Evolutionary conservation across 306 rosid species (phyloP), one percentile per base, ranked within the genome.

Genomic region (Aeschynomene evenia): DNA sequence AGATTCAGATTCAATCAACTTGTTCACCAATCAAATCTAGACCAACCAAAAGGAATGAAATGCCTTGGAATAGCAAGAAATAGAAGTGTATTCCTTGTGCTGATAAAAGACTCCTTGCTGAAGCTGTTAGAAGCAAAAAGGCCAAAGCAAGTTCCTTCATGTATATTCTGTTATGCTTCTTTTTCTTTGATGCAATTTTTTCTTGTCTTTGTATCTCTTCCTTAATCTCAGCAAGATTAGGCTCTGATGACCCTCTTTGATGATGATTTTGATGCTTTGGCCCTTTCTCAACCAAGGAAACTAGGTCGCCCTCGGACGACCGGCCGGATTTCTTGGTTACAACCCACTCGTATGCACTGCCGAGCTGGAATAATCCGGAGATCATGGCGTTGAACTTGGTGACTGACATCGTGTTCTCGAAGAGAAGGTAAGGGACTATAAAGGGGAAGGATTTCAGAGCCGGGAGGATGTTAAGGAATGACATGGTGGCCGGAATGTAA

Each of bases 81-180:
- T 92, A 92, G 84, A 92, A 92, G 70, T 92, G 98, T 79, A 92
- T 87, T 31, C 98, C 98, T 73, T 92, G 98, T 24, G 96, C 96
- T 10, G 98, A 89, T n/a, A 92, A 79, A n/a, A 92, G 86, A 73
- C 96, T 89, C 78, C 98, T 81, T 2, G 96, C 96, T 5, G 98
- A 78, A 33, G 98, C 98, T 22, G 98, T 89, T 70, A 92, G 75
- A 14, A 92, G 95, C 20, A 89, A 82, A 73, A 92, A 87, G 6
- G 98, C 96, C 74, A 92, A 70, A 29, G 98, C 79, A 62, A 92
- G 85, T 66, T 92, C 98, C 85, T 89, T 92, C 55, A 81, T 74
- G 34, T 89, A 92, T 62, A 92, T 86, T 70, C 92, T 81, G 63
- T 92, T 92, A 72, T 89, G 96, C 77, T 84, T 87, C 80, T 78